A percentile compares a stretch with the other conserved stretches of the same genome.
phyloP scores from a whole-genome alignment of 75 land plant genomes.

The Adiantum capillusveneris region DNA sequence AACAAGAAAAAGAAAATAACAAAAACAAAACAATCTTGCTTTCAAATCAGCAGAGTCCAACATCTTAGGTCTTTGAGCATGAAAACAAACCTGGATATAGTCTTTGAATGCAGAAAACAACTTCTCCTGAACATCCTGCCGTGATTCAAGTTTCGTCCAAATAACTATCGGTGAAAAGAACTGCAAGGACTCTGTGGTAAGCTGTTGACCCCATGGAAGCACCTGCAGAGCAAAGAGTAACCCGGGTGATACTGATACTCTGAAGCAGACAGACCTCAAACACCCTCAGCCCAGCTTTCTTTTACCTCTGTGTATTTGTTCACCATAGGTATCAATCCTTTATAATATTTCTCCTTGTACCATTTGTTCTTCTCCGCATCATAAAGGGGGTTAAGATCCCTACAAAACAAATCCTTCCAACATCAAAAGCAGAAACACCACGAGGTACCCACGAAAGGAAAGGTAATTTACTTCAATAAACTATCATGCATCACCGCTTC shows the following conservation, averaged over 20 bases:
- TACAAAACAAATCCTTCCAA: constrained; percentile 13
- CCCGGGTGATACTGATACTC: too few species aligned
- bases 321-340: constrained; percentile 47
- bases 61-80: too few species aligned
- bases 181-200: constrained; percentile 79
- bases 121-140: constrained; percentile 42
- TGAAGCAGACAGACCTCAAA: too few species aligned
- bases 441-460: too few species aligned
- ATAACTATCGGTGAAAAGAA: constrained; percentile 96
- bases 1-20: too few species aligned
- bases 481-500: too few species aligned
- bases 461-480: too few species aligned
- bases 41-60: too few species aligned
- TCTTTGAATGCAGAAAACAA: constrained; percentile 81
- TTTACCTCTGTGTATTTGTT: constrained; percentile 70
- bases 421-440: too few species aligned
- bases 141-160: constrained; percentile 71
- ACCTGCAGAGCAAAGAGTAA: constrained; percentile 66
- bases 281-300: too few species aligned
- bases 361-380: constrained; percentile 39
- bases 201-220: constrained; percentile 93
- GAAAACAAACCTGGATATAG: constrained; percentile 64
- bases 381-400: constrained; percentile 90
- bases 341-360: constrained; percentile 74
- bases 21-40: too few species aligned